These are phyloP conservation scores for Danielia oregonensis DNA, from an alignment of 805 yeast species.

Conservation along the genomic window DNA sequence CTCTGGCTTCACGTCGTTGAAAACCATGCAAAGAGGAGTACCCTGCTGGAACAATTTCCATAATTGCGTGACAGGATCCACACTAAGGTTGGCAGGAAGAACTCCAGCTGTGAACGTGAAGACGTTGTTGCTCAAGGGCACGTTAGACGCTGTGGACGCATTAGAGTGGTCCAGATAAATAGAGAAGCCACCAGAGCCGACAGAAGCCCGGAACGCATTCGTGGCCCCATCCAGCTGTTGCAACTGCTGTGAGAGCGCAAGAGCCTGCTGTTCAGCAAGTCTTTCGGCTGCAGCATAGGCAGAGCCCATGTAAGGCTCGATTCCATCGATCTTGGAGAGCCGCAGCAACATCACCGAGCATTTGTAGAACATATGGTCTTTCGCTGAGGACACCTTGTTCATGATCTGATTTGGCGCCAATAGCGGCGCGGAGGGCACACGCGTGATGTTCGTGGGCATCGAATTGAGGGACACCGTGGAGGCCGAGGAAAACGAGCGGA, in stretches of 20 bases:
- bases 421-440: conserved; percentile 46
- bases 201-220: conserved; percentile 30
- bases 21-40: conserved; percentile 81
- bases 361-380: conserved; percentile 68
- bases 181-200: conserved; percentile 32
- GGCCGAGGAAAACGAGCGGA: conserved; percentile 37
- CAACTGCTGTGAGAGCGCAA: conserved; percentile 40
- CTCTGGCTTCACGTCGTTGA: conserved; percentile 54
- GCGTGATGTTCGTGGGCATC: conserved; percentile 31
- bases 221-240: conserved; percentile 20
- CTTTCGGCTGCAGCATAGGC: conserved; percentile 67
- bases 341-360: conserved; percentile 54
- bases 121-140: conserved; percentile 33
- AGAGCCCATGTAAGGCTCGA: conserved; percentile 61
- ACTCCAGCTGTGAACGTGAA: conserved; percentile 74
- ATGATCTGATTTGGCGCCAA: conserved; percentile 45
- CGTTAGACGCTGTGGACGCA: conserved; percentile 13
- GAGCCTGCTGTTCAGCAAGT: conserved; percentile 69
- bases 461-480: conserved; percentile 27
- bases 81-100: conserved; percentile 64
- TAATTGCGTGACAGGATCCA: conserved; percentile 90
- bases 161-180: conserved; percentile 32
- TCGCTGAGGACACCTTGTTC: conserved; percentile 59
- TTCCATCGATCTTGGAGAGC: conserved; percentile 57
- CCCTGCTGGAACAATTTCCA: conserved; percentile 91